phyloP scores from a whole-genome alignment of 169 alveolate species.

The Cystoisospora suis region DNA sequence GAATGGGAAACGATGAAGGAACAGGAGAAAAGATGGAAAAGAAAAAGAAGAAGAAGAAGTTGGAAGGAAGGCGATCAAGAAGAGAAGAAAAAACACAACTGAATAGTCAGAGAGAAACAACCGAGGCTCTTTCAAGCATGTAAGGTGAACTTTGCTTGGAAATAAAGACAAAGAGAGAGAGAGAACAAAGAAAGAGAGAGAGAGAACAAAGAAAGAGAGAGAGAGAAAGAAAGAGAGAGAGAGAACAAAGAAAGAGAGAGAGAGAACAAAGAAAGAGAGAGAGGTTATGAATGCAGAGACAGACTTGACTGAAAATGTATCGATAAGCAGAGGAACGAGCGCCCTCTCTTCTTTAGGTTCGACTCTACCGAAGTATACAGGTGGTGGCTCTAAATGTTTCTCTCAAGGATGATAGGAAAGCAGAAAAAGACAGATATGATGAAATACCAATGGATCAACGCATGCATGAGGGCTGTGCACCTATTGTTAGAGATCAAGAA shows the following conservation, averaged over 20 bases:
- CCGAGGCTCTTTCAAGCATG: background rate
- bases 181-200: background rate
- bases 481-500: background rate
- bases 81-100: background rate
- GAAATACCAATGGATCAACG: background rate
- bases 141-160: background rate
- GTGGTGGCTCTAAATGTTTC: too few relatives aligned
- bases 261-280: background rate
- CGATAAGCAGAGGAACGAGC: too few relatives aligned
- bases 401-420: background rate
- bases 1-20: background rate
- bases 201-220: background rate
- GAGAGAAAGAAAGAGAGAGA: background rate
- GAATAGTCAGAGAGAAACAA: background rate
- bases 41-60: background rate
- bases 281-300: too few relatives aligned
- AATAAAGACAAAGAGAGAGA: background rate
- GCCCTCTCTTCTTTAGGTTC: too few relatives aligned
- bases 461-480: background rate
- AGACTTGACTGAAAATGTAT: too few relatives aligned
- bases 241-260: background rate
- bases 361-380: too few relatives aligned
- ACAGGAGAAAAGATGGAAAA: background rate
- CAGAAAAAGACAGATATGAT: background rate
- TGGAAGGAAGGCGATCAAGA: background rate